Evolutionary conservation across 352 stramenopile genomes (phyloP), one percentile per base, ranked within the genome.

Genomic region (Phytophthora gonapodyides): DNA sequence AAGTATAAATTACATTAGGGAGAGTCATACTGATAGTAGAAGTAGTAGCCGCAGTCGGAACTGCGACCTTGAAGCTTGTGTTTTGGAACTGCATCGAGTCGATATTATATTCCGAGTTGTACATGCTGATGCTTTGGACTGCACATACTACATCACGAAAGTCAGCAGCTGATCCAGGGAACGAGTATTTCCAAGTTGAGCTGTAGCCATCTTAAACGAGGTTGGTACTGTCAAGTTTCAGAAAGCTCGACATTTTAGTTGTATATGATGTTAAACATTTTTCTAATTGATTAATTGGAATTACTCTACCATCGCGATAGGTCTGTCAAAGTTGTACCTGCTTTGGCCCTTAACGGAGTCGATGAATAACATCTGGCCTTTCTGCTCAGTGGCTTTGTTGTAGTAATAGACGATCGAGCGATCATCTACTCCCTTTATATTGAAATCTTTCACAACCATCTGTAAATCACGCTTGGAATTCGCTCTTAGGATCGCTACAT

Each of bases 401-500:
- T 76, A 76, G 8, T 64, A 64, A 44, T 47, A 19, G 41, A 60
- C 41, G 3, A 76, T 57, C 6, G 51, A 43, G 5, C 50, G 21
- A 24, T 64, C 54, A 43, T 27, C 47, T 36, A 63, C 53, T 9
- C 53, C 62, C 31, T 47, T 48, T 35, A 76, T 46, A 33, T 62
- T 76, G 30, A 64, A 76, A 48, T 76, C 69, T 21, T 11, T 42
- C 10, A 70, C 31, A 53, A 73, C 41, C 58, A 76, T 67, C 31
- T 60, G 33, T 43, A 76, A 40, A 73, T 76, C 69, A 45, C 64
- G 52, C 21, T 65, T 76, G 17, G 36, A 62, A 34, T 76, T 76
- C 15, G 58, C 69, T 34, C 71, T 76, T 31, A 76, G 34, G 30
- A 76, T 70, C 0, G 37, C 21, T 11, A 65, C 10, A 13, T 71